Base-by-base conservation (phyloP, 2,329 filamentous ascomycete species). In the Apiospora aurea region DNA sequence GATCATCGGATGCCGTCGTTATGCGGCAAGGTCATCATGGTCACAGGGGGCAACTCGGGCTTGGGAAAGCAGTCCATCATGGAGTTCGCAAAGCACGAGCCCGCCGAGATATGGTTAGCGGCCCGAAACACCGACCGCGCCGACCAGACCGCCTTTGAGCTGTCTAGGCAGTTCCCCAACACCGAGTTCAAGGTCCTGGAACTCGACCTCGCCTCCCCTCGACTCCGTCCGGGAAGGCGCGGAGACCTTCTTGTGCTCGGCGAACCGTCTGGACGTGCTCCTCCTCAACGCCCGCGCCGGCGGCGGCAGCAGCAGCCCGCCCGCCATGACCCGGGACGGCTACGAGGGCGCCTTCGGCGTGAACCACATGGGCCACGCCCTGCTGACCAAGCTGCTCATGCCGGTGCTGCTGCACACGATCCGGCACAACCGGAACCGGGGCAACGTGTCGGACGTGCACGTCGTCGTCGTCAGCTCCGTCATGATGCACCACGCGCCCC, bases 321-420 rank as follows among this genome's bases (percentile, higher is more conserved):
- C 80, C 0, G 76, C 74, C 1, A 71, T 81, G 7, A 83, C 82
- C 1, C 72, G 74, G 7, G 82, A 85, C 18, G 83, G 83, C 8
- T 86, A 85, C 72, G 85, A 86, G 72, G 74, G 81, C 10, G 80
- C 84, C 66, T 85, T 85, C 70, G 83, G 80, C 0, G 83, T 80
- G 2, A 87, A 86, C 64, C 83, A 85, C 72, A 73, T 86, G 10
- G 83, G 83, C 4, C 83, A 85, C 67, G 82, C 84, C 1, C 77
- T 84, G 8, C 78, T 86, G 3, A 79, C 77, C 29, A 78, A 71
- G 53, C 72, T 73, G 24, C 70, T 75, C 1, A 49, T 74, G 3
- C 71, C 72, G 10, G 10, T 71, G 2, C 38, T 76, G 64, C n/a
- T 71, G 6, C 34, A 70, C 11, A 74, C 72, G 7, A 72, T 69